A percentile compares a stretch with the other conserved stretches of the same genome.
These are phyloP conservation scores for Fusarium sp. DNA, from an alignment of 2,329 filamentous ascomycete species.

Conservation along the genomic window DNA sequence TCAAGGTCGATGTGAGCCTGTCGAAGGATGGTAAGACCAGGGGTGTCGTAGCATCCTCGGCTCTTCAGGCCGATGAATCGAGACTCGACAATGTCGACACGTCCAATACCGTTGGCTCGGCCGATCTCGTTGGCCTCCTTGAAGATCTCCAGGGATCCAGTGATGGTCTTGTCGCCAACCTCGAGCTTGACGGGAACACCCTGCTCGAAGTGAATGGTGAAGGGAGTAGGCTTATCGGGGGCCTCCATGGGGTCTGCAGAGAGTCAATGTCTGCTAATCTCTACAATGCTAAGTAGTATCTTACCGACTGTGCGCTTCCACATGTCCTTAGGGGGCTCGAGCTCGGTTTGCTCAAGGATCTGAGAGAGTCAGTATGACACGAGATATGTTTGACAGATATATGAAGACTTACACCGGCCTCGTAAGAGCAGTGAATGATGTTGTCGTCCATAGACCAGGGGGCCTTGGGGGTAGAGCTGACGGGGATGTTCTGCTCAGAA, in stretches of 20 bases:
- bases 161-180: slow-evolving; percentile 64
- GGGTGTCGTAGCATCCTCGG: slow-evolving; percentile 32
- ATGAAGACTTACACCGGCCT: slow-evolving; percentile 15
- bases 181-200: slow-evolving; percentile 73
- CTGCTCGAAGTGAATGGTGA: slow-evolving; percentile 74
- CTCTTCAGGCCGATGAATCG: slow-evolving; percentile 34
- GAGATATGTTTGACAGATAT: fast-evolving
- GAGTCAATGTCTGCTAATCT: background rate
- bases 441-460: slow-evolving; percentile 68
- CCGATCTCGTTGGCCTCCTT: slow-evolving; percentile 66
- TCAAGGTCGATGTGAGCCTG: slow-evolving; percentile 58
- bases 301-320: slow-evolving; percentile 68
- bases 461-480: slow-evolving; percentile 78
- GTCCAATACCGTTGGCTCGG: slow-evolving; percentile 33
- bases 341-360: slow-evolving; percentile 60
- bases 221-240: slow-evolving; percentile 71
- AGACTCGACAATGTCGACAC: slow-evolving; percentile 40
- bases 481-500: slow-evolving; percentile 72
- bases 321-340: slow-evolving; percentile 73
- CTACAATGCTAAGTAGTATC: fast-evolving
- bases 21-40: slow-evolving; percentile 37
- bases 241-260: slow-evolving; percentile 66
- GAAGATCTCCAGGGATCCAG: slow-evolving; percentile 73
- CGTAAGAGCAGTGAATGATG: slow-evolving; percentile 38
- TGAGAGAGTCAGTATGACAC: background rate